Percentiles rank a stretch among this genome's conserved stretches.
phyloP scores from a whole-genome alignment of 805 yeast species.

The Yarrowia bubula region DNA sequence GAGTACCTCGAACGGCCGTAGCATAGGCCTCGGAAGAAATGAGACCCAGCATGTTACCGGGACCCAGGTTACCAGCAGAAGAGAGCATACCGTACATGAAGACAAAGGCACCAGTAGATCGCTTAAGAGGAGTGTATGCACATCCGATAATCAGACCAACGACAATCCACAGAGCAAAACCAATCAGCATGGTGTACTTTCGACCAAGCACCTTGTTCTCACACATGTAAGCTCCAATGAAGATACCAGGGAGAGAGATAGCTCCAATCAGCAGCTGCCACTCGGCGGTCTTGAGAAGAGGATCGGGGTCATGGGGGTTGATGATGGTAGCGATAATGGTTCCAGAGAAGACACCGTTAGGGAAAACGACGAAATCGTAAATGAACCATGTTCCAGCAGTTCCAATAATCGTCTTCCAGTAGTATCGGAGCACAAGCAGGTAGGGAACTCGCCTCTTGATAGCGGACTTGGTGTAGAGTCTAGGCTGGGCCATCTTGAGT shows the following conservation, averaged over 20 bases:
- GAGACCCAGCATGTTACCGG: conserved; percentile 74
- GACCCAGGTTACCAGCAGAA: conserved; percentile 71
- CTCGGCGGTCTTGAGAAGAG: conserved; percentile 60
- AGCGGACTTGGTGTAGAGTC: conserved; percentile 61
- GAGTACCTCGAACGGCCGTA: conserved; percentile 73
- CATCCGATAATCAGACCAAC: conserved; percentile 46
- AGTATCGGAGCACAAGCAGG: conserved; percentile 57
- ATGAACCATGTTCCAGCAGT: conserved; percentile 76
- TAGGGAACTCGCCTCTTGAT: conserved; percentile 59
- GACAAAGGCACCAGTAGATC: conserved; percentile 45
- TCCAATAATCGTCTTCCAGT: conserved; percentile 68
- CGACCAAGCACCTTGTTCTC: conserved; percentile 58
- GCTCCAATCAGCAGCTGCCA: conserved; percentile 68
- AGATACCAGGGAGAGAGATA: conserved; percentile 70
- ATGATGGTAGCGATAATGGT: conserved; percentile 59
- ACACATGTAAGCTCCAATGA: conserved; percentile 64
- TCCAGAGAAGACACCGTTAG: conserved; percentile 68
- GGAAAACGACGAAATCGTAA: conserved; percentile 78
- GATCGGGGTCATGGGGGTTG: conserved; percentile 35
- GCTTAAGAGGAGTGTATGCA: conserved; percentile 41
- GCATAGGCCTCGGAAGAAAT: conserved; percentile 67
- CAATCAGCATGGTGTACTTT: conserved; percentile 66
- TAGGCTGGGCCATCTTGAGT: conserved; percentile 64
- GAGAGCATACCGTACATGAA: conserved; percentile 72
- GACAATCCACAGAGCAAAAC: conserved; percentile 67